Conservation (phyloP, 2,329 filamentous ascomycete species). For the Colletotrichum phormii region DNA sequence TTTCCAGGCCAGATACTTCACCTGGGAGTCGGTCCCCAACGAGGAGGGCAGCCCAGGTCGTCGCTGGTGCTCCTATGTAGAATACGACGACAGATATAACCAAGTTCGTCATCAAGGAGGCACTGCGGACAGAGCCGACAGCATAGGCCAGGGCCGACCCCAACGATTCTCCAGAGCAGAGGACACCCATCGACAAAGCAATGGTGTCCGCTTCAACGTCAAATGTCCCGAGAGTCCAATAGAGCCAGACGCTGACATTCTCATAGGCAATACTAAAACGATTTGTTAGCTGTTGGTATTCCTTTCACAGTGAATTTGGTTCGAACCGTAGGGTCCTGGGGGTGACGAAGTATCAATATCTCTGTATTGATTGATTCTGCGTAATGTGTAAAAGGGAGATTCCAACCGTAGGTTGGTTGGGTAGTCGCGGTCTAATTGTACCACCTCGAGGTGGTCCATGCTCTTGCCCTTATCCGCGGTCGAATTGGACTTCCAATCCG, state of each 20-base stretch:
- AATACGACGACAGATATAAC: conserved; percentile 61
- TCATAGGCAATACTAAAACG: conserved; percentile 12
- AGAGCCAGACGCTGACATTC: conserved; percentile 50
- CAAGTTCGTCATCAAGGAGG: conserved; percentile 58
- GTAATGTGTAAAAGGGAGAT: too few relatives aligned
- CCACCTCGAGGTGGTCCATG: too few relatives aligned
- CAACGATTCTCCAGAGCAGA: conserved; percentile 60
- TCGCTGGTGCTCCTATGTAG: conserved; percentile 41
- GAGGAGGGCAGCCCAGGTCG: conserved; percentile 13
- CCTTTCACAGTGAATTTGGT: too few relatives aligned
- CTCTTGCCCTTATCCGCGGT: too few relatives aligned
- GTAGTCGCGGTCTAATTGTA: too few relatives aligned
- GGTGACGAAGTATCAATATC: too few relatives aligned
- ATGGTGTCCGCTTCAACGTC: conserved; percentile 62
- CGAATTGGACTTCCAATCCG: too few relatives aligned
- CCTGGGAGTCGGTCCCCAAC: conserved; percentile 18
- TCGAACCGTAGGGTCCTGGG: too few relatives aligned
- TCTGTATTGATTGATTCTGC: too few relatives aligned
- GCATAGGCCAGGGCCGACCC: conserved; percentile 60
- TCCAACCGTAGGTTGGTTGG: too few relatives aligned
- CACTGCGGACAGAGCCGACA: conserved; percentile 57
- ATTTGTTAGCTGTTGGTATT: too few relatives aligned
- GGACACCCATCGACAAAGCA: conserved; percentile 58
- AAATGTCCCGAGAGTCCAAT: conserved; percentile 62
- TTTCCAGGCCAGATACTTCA: not conserved